Conservation (phyloP, 768 basidiomycete species). For the Amanita pallidorosea region DNA sequence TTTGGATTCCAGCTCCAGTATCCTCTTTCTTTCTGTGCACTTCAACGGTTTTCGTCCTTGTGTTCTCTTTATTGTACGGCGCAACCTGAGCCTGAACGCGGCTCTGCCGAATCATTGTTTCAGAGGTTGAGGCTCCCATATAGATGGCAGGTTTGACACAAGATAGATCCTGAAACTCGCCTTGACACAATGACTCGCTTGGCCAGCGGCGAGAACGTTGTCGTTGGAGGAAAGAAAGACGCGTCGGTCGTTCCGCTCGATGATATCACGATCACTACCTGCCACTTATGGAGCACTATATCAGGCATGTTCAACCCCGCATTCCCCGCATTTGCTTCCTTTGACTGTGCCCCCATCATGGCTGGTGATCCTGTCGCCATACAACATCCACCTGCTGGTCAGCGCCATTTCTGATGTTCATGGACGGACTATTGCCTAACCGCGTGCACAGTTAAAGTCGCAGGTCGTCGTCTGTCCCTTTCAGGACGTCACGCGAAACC, state of each 20-base stretch:
- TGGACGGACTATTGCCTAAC: neutral
- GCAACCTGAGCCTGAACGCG: neutral
- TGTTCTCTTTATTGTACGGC: neutral
- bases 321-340: neutral
- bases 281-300: neutral
- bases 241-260: neutral
- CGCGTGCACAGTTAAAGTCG: conserved; percentile 17
- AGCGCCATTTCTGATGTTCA: conserved; percentile 10
- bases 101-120: neutral
- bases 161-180: neutral
- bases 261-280: conserved; percentile 3
- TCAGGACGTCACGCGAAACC: conserved; percentile 3
- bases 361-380: conserved; percentile 10
- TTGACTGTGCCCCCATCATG: neutral
- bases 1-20: neutral
- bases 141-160: neutral
- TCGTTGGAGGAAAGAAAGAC: neutral
- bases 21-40: neutral
- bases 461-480: conserved; percentile 13
- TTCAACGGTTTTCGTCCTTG: neutral
- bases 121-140: neutral
- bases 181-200: neutral
- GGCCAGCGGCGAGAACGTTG: neutral
- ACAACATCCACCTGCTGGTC: conserved; percentile 40
- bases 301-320: neutral